Evolutionary conservation across 352 stramenopile species (phyloP).

Genomic region (Globisporangium viniferum): DNA sequence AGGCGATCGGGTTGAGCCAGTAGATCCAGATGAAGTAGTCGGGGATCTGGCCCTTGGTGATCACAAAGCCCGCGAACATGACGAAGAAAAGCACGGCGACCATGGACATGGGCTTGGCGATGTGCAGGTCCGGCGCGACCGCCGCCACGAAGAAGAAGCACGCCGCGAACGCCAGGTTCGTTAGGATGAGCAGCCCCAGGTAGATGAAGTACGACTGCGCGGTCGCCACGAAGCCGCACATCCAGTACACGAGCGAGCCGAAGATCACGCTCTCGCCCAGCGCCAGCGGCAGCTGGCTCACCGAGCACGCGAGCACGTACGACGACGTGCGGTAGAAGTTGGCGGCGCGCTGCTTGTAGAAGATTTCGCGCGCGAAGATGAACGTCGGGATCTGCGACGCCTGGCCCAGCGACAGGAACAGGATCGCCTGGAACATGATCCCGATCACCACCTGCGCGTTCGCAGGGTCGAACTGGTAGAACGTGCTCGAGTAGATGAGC

Average conservation of each 20-base stretch:
- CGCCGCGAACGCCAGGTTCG: constrained; percentile 4
- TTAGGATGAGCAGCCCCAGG: not conserved
- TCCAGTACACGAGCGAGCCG: constrained; percentile 80
- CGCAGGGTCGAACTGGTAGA: constrained; percentile 32
- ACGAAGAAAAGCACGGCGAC: not conserved
- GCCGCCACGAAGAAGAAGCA: constrained; percentile 4
- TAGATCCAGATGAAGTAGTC: constrained; percentile 9
- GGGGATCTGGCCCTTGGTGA: not conserved
- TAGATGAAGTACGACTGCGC: not conserved
- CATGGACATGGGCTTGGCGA: not conserved
- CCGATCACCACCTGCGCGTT: not conserved
- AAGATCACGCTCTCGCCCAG: constrained; percentile 31
- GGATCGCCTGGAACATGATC: not conserved
- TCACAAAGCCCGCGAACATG: not conserved
- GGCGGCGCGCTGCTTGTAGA: constrained; percentile 10
- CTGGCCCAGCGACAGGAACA: constrained; percentile 2
- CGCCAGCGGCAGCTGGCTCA: constrained; percentile 4
- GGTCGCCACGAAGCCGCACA: constrained; percentile 53
- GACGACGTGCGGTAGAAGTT: constrained; percentile 2
- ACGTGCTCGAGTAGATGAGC: constrained; percentile 35
- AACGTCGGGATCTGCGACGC: constrained; percentile 4
- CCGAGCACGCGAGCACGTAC: constrained; percentile 5
- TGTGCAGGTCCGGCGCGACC: not conserved
- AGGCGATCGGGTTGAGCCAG: constrained; percentile 2
- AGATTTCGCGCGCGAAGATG: constrained; percentile 3